Base-by-base conservation (phyloP, 257 asterid species). In the Solanum ossicruentum region DNA sequence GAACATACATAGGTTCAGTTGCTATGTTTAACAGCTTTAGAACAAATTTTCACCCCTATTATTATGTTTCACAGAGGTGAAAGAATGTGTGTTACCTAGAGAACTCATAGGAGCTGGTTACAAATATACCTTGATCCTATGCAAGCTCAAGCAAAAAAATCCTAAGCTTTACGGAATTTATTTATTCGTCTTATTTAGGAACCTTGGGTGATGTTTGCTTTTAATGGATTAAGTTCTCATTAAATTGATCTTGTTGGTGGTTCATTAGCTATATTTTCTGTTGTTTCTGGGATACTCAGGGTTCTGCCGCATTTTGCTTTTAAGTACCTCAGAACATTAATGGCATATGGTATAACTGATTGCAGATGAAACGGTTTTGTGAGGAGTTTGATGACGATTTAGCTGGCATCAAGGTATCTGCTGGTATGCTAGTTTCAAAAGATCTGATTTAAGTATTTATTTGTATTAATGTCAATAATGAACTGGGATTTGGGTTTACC, bases 331-430 rank as follows among this genome's bases (percentile, higher is more conserved):
- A 16, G 60, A 26, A 3, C 0, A 52, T 9, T 78, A 78, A 78
- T 20, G 83, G 39, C 58, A 45, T 15, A 71, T 88, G 85, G 71
- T 72, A 1, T 83, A 81, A 51, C 52, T 87, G 45, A 72, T 69
- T 92, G 90, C 92, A 93, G 98, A 91, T 96, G 82, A 92, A 87
- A 88, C 89, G 84, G 84, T 89, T 96, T 41, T 92, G 96, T 57
- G 87, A 92, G 88, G 98, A 96, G 81, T 90, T 93, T 66, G 92
- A 92, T 86, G 92, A 90, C 52, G 96, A 94, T 86, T 87, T 91
- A 84, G 60, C 87, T 55, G 95, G 93, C 88, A 87, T 89, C 98
- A 92, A 93, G 94, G 95, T 91, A 92, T 90, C 97, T 90, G 81
- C 90, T 92, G 98, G 99, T 96, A 96, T 91, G 98, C 98, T 85